phyloP scores from a whole-genome alignment of 1,284 basidiomycete species.

The Athelia psychrophila region DNA sequence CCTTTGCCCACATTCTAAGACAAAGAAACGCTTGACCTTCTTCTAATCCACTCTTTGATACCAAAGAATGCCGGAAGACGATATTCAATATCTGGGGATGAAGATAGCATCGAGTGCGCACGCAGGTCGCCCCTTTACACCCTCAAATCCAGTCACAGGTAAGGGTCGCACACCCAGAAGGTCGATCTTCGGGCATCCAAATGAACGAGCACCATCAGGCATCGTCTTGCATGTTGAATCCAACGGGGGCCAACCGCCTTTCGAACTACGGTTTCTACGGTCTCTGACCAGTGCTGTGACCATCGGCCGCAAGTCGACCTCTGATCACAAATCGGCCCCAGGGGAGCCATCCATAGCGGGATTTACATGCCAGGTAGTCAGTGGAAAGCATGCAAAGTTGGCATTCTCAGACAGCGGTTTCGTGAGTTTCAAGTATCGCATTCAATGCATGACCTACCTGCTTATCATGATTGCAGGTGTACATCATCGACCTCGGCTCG shows the following conservation, averaged over 20 bases:
- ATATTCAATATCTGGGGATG: conserved; percentile 26
- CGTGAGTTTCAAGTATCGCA: conserved; percentile 33
- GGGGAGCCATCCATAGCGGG: conserved; percentile 37
- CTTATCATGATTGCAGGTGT: conserved; percentile 36
- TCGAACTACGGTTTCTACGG: conserved; percentile 41
- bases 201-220: conserved; percentile 28
- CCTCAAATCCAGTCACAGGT: conserved; percentile 11
- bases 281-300: conserved; percentile 41
- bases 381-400: conserved; percentile 64
- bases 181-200: background rate
- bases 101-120: conserved; percentile 3
- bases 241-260: conserved; percentile 30
- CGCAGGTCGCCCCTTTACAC: conserved; percentile 3
- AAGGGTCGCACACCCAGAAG: background rate
- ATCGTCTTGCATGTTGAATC: conserved; percentile 46
- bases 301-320: conserved; percentile 51
- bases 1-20: no score
- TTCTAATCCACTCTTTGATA: no score
- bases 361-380: conserved; percentile 65
- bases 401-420: conserved; percentile 56
- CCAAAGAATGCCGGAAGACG: no score
- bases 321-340: conserved; percentile 25
- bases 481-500: conserved; percentile 55
- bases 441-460: conserved; percentile 1
- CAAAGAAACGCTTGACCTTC: no score